Evolutionary conservation across 768 basidiomycete species (phyloP), one percentile per base, ranked within the genome.

Genomic region (Phylloporus rhodoxanthus): DNA sequence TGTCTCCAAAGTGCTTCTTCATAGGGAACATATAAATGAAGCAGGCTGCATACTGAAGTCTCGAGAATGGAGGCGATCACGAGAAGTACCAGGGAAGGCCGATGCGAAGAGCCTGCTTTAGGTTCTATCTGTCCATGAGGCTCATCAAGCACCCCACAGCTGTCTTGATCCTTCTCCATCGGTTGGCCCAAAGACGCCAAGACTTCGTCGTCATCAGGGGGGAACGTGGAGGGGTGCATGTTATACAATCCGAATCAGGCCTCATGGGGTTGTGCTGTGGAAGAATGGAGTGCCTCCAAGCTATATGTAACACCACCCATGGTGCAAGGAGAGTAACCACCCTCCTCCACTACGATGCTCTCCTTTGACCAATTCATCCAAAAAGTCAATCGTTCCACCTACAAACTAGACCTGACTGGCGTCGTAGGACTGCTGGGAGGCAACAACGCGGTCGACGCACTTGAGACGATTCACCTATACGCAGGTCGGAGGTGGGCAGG

Each of bases 361-460:
- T 56, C 61, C 36, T 17, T 58, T 8, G 0, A 10, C 23, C 52
- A 62, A 25, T 8, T 51, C 25, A 37, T 64, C 37, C 36, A 54
- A 3, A 25, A 0, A 1, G 36, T 54, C 49, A 59, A 64, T 25
- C 4, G 13, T 2, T 33, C 48, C 40, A 51, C 45, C 11, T 60
- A 53, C 52, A 65, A 40, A 19, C 54, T 70, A 14, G 60, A 67
- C 43, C 23, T 45, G 29, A 51, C 58, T 8, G 68, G 66, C 13
- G 61, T 69, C 14, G 66, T 61, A 4, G 68, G 63, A 4, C 58
- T 71, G 25, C 61, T 71, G 4, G 69, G 70, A 29, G 69, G 70
- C 2, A 51, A 65, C 14, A 54, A 58, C 21, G 70, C 68, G 1
- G 56, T 61, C 8, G 57, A 68, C 20, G 70, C 69, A 11, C 57